Conservation (phyloP, 2,329 filamentous ascomycete genomes). For the Nothophoma quercina region DNA sequence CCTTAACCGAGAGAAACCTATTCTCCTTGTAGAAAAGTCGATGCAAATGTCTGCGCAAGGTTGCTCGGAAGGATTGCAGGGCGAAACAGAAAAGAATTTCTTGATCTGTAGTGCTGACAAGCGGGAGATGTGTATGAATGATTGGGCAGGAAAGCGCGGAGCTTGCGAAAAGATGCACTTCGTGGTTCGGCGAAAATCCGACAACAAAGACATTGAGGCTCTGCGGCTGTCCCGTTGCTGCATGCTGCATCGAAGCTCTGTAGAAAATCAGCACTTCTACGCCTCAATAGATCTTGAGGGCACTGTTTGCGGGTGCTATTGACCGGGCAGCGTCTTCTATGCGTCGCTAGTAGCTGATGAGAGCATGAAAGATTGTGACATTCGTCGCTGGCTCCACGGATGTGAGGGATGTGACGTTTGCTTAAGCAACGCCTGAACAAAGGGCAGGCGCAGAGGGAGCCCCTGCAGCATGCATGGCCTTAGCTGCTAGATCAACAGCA, state of each 20-base stretch:
- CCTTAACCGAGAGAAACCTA: constrained; percentile 5
- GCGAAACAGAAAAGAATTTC: constrained; percentile 11
- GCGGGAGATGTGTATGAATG: not conserved
- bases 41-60: not conserved
- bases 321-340: not conserved
- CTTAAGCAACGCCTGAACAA: not conserved
- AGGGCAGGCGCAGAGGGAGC: no score
- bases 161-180: not conserved
- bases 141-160: constrained; percentile 4
- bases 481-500: not conserved
- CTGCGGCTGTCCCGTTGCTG: constrained; percentile 13
- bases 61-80: constrained; percentile 9
- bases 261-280: constrained; percentile 11
- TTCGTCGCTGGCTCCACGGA: not conserved
- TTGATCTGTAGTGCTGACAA: constrained; percentile 17
- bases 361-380: not conserved
- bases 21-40: not conserved
- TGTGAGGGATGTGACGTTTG: not conserved
- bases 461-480: not conserved
- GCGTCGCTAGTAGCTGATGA: not conserved
- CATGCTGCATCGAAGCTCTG: constrained; percentile 18
- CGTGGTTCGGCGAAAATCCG: constrained; percentile 11
- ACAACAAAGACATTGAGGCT: constrained; percentile 14
- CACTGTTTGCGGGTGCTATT: not conserved
- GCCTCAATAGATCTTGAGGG: not conserved